Evolutionary conservation across 1,284 basidiomycete genomes (phyloP).

Genomic region (Clitocybe nebularis): DNA sequence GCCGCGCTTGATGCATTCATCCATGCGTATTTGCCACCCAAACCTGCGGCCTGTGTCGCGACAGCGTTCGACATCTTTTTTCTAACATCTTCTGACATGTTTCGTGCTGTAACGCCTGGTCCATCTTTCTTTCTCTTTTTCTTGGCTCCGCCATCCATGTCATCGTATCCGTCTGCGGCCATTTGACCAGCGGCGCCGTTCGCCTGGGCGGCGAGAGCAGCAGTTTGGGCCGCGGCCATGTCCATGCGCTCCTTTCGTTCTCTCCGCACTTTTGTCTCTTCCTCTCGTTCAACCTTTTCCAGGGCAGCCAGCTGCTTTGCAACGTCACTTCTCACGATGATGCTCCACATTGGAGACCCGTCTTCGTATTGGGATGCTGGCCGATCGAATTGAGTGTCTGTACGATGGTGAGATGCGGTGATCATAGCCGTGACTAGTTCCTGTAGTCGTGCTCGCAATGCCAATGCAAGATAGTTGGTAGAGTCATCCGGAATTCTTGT

Average conservation of each 20-base stretch:
- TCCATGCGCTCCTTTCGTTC: conserved; percentile 74
- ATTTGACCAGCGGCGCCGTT: conserved; percentile 30
- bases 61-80: conserved; percentile 88
- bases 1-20: conserved; percentile 63
- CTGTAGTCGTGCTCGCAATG: conserved; percentile 71
- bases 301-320: conserved; percentile 71
- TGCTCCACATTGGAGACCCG: conserved; percentile 73
- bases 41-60: conserved; percentile 81
- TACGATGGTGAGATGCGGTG: conserved; percentile 66
- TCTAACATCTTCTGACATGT: conserved; percentile 84
- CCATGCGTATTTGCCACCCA: conserved; percentile 81
- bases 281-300: conserved; percentile 76
- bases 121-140: conserved; percentile 84
- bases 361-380: conserved; percentile 63
- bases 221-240: conserved; percentile 61
- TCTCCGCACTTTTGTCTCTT: conserved; percentile 67
- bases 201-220: conserved; percentile 55
- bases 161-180: conserved; percentile 31
- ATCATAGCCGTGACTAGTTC: conserved; percentile 71
- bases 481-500: conserved; percentile 65
- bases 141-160: conserved; percentile 54
- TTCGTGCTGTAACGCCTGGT: conserved; percentile 76
- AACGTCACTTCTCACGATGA: conserved; percentile 68
- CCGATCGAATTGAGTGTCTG: conserved; percentile 66
- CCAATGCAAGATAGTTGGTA: conserved; percentile 74